phyloP scores from a whole-genome alignment of 2,329 filamentous ascomycete species.

The Alternaria ethzedia region DNA sequence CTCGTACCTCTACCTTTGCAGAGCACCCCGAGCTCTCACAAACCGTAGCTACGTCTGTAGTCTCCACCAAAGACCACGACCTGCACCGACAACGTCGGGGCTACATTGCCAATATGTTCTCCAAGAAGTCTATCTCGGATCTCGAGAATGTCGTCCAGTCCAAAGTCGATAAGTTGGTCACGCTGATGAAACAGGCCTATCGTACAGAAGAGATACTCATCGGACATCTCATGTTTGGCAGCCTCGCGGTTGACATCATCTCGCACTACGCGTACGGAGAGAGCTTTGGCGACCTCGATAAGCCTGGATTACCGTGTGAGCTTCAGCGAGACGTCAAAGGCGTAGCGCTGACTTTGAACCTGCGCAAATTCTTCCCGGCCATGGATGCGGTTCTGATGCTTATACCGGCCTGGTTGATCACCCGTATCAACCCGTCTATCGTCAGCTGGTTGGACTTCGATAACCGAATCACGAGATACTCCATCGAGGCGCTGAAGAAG shows the following conservation, averaged over 20 bases:
- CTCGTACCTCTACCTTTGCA: background rate
- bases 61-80: slow-evolving; percentile 20
- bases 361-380: background rate
- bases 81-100: slow-evolving; percentile 30
- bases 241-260: slow-evolving; percentile 14
- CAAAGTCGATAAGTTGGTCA: slow-evolving; percentile 9
- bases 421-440: background rate
- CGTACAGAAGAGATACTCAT: background rate
- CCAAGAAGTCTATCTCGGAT: slow-evolving; percentile 19
- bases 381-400: background rate
- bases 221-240: slow-evolving; percentile 9
- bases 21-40: background rate
- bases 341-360: background rate
- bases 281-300: slow-evolving; percentile 4
- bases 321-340: background rate
- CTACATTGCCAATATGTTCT: slow-evolving; percentile 36
- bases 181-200: slow-evolving; percentile 1
- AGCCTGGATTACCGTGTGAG: slow-evolving; percentile 5
- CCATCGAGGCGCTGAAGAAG: background rate
- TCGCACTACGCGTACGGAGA: slow-evolving; percentile 10
- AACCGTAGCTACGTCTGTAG: background rate
- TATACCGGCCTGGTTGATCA: background rate
- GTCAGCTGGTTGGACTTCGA: background rate
- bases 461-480: background rate
- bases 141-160: slow-evolving; percentile 29